These are phyloP conservation scores for Curvularia verruculosa DNA, from an alignment of 2,329 filamentous ascomycete genomes.

Conservation along the genomic window DNA sequence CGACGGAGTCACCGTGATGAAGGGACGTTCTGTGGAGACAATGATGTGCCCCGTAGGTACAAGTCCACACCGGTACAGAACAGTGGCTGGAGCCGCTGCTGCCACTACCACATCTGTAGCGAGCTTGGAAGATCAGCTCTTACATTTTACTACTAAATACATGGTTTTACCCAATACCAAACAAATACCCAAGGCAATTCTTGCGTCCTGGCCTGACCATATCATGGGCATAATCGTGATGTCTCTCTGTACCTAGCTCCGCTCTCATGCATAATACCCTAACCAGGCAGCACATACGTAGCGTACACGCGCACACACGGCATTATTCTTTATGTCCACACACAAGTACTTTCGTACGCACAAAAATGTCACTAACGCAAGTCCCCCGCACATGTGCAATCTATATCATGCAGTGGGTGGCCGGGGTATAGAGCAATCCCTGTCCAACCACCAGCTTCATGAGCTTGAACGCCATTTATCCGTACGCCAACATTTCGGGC, in stretches of 20 bases:
- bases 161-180: neutral
- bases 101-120: neutral
- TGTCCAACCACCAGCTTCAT: conserved; percentile 3
- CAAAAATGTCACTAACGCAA: conserved; percentile 3
- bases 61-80: conserved; percentile 16
- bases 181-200: neutral
- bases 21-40: conserved; percentile 9
- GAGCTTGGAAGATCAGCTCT: neutral
- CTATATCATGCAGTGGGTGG: conserved; percentile 9
- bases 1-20: conserved; percentile 2
- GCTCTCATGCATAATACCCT: neutral
- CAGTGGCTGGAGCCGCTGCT: conserved; percentile 12
- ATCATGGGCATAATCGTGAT: neutral
- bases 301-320: neutral
- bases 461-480: conserved; percentile 11
- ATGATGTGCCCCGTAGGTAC: conserved; percentile 12
- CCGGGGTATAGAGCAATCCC: conserved; percentile 1
- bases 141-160: neutral
- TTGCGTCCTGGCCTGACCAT: neutral
- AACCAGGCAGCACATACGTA: conserved; percentile 1
- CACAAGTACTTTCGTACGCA: neutral
- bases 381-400: conserved; percentile 7
- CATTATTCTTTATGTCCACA: neutral
- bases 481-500: conserved; percentile 9
- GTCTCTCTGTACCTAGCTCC: neutral